Base-by-base conservation (phyloP, 805 yeast species). In the Danielia reshetovae region DNA sequence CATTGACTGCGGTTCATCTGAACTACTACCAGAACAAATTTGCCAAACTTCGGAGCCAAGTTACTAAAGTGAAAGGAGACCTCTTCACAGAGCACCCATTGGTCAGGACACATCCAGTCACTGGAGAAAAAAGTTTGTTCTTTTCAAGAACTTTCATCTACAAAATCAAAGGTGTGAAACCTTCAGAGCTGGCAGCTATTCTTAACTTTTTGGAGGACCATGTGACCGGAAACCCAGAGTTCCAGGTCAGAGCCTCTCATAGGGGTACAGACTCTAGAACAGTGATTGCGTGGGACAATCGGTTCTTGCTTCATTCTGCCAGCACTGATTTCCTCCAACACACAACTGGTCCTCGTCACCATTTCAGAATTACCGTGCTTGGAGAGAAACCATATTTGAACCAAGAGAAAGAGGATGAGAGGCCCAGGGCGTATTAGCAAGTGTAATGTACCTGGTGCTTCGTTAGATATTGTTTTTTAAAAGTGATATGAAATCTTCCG, bases 201-300 rank as follows among this genome's bases (percentile, higher is more conserved):
- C 39, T 52, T 28, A 39, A 39, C 32, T 52, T 52, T 32, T 39
- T 52, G 27, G 48, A 45, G 12, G 36, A 43, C 19, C 57, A 52
- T 34, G 37, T 49, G 7, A 28, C 40, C 27, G 37, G 35, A 23
- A 52, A 49, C 32, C 54, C 53, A 3, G 57, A 52, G 28, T 25
- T 49, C 27, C 57, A 52, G 35, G 54, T 52, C 5, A 43, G 57
- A 40, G 55, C 54, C 13, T 21, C 35, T 15, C 54, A 51, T 37
- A 44, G 33, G 31, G 57, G 54, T 7, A 49, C 53, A 4, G 49
- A 45, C 24, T 38, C 48, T 17, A 36, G 38, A 23, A 36, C 54
- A 11, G 54, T 52, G 11, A 45, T 51, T 35, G 54, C 48, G 9
- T 52, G 57, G 57, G 57, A 52, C 27, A 52, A 52, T 42, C 37